Conservation (phyloP, 2,329 filamentous ascomycete species). For the Curvularia sp. region DNA sequence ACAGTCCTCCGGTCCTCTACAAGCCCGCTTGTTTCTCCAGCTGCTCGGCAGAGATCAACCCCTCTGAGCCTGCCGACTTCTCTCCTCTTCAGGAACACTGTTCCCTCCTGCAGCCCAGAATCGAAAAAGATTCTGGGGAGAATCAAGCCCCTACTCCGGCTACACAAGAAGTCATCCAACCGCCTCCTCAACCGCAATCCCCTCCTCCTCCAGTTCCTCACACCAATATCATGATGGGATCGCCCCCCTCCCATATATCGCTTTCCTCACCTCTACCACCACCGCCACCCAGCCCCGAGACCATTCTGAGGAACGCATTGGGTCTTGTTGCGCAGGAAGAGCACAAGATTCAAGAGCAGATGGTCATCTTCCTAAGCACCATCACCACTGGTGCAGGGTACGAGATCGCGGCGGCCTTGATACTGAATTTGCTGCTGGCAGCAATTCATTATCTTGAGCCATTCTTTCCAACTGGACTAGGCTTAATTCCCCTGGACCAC, state of each 20-base stretch:
- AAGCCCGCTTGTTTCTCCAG: not conserved
- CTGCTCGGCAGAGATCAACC: too few species aligned
- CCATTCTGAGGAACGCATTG: not conserved
- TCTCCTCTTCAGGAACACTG: not conserved
- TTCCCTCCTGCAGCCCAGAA: not conserved
- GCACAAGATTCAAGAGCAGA: not conserved
- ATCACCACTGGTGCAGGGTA: not conserved
- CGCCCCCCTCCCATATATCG: not conserved
- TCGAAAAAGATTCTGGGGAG: not conserved
- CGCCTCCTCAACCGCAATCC: not conserved
- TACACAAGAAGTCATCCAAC: slow-evolving; percentile 2
- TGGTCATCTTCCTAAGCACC: not conserved
- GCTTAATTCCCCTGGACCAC: not conserved
- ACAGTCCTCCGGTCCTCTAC: not conserved
- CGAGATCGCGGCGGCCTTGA: not conserved
- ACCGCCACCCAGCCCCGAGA: not conserved
- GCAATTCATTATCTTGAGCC: slow-evolving; percentile 1
- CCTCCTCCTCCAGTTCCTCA: not conserved
- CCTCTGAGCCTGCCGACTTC: too few species aligned
- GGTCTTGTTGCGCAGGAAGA: not conserved
- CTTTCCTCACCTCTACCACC: not conserved
- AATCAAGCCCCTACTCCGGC: not conserved
- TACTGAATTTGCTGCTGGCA: not conserved
- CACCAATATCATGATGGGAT: not conserved
- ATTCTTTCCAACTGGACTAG: slow-evolving; percentile 5